phyloP scores from a whole-genome alignment of 768 basidiomycete genomes.

The Exidia glandulosa region DNA sequence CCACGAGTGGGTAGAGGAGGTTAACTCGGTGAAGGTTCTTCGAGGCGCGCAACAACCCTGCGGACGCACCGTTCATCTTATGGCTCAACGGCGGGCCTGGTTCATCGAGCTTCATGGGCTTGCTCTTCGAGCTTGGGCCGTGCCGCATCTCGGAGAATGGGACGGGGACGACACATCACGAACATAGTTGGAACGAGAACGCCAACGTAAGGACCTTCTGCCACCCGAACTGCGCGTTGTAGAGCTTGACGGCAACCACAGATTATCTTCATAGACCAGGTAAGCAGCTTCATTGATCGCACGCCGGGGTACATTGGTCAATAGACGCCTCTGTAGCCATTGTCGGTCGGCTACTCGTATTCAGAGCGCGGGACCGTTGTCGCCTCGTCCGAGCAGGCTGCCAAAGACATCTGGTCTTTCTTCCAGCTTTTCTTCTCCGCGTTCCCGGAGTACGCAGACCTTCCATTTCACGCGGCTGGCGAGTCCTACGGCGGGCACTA shows the following conservation, averaged over 20 bases:
- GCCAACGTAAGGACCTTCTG: slow-evolving; percentile 31
- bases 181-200: slow-evolving; percentile 66
- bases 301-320: too few relatives aligned
- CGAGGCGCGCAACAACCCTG: slow-evolving; percentile 64
- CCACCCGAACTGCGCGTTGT: slow-evolving; percentile 18
- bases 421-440: slow-evolving; percentile 65
- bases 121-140: slow-evolving; percentile 88
- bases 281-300: too few relatives aligned
- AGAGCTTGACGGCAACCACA: neutral
- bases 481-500: slow-evolving; percentile 68
- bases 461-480: slow-evolving; percentile 69
- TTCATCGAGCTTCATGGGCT: slow-evolving; percentile 59
- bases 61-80: slow-evolving; percentile 69
- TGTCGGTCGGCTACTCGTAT: slow-evolving; percentile 91
- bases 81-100: slow-evolving; percentile 65
- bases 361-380: slow-evolving; percentile 63
- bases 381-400: slow-evolving; percentile 72
- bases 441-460: slow-evolving; percentile 59
- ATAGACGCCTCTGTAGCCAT: too few relatives aligned
- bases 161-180: slow-evolving; percentile 57
- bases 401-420: slow-evolving; percentile 82
- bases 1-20: too few relatives aligned
- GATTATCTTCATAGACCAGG: slow-evolving; percentile 56
- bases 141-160: slow-evolving; percentile 65
- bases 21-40: too few relatives aligned